phyloP scores from a whole-genome alignment of 495 filamentous ascomycete species.

The Neurospora sp. region DNA sequence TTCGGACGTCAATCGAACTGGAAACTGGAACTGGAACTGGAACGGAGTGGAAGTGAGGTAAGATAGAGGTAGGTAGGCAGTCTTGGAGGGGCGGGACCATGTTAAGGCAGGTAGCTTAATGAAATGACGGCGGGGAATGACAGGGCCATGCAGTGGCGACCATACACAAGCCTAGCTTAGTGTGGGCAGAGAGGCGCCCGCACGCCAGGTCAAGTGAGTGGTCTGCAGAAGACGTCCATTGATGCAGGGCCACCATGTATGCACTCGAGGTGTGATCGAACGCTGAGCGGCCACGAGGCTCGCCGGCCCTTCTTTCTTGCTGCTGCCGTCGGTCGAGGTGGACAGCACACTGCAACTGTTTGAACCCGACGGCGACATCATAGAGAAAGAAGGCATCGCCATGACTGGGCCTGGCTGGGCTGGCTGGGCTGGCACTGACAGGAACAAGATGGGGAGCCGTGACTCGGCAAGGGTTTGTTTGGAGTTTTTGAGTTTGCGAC shows the following conservation, averaged over 20 bases:
- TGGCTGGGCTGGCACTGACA: background rate
- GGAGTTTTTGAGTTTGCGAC: background rate
- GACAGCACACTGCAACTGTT: background rate
- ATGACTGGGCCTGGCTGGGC: background rate
- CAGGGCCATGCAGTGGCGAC: constrained; percentile 26
- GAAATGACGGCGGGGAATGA: constrained; percentile 29
- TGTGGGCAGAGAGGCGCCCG: constrained; percentile 18
- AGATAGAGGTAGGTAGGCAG: constrained; percentile 1
- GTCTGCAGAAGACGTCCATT: background rate
- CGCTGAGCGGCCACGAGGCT: background rate
- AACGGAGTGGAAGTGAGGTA: background rate
- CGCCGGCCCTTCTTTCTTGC: background rate
- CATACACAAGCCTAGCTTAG: constrained; percentile 21
- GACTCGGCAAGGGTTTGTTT: background rate
- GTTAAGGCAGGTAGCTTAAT: constrained; percentile 17
- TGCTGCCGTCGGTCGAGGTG: background rate
- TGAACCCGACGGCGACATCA: background rate
- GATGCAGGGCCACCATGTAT: constrained; percentile 6
- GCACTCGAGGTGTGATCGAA: constrained; percentile 11
- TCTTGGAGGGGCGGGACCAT: constrained; percentile 28
- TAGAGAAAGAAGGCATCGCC: background rate
- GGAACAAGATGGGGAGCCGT: background rate
- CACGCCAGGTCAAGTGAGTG: constrained; percentile 21
- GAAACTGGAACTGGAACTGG: background rate
- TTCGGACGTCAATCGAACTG: constrained; percentile 15